Evolutionary conservation across 2,329 filamentous ascomycete species (phyloP), one percentile per base, ranked within the genome.

Genomic region (Thermothelomyces thermophilus): DNA sequence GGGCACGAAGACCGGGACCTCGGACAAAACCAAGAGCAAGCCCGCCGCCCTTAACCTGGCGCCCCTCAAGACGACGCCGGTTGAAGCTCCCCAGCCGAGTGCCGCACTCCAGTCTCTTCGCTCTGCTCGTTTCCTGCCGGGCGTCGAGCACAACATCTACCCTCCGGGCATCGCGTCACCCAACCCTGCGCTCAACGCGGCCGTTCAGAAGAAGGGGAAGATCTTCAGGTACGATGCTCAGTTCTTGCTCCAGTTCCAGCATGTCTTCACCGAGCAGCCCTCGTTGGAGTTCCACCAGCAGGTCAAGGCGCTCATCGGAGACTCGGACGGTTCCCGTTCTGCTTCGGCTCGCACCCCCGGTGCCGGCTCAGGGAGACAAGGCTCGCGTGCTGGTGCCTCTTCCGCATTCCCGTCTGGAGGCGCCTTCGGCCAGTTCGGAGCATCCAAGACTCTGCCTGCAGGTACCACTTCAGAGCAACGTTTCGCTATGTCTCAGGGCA

Each of bases 231-330:
- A 98, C 69, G 90, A 97, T 70, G 87, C 90, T 62, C 84, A 86
- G 61, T 98, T 98, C 75, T 74, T 98, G 70, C 77, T 98, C 26
- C 93, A 98, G 66, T 98, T 98, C 77, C 88, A 96, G 72, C 81
- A 81, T 61, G 89, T 95, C 17, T 98, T 96, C 72, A 94, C 89
- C 56, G 93, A 98, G 74, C 94, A 96, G 72, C 93, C 93, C 13
- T 95, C 90, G 0, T 70, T 90, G 37, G 91, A 97, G 64, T 98
- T 95, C 81, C 87, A 94, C 64, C 77, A 84, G 58, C 90, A 93
- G 63, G 83, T 98, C 77, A 91, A 78, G 84, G 86, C 70, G 76
- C 85, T 73, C 68, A 83, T 98, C 58, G 91, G 91, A 51, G 90
- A 95, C 57, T 74, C 75, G 33, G 82, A 86, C 51, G 77, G 79